Evolutionary conservation across 2,329 filamentous ascomycete genomes (phyloP).

Genomic region (Diplodia intermedia): DNA sequence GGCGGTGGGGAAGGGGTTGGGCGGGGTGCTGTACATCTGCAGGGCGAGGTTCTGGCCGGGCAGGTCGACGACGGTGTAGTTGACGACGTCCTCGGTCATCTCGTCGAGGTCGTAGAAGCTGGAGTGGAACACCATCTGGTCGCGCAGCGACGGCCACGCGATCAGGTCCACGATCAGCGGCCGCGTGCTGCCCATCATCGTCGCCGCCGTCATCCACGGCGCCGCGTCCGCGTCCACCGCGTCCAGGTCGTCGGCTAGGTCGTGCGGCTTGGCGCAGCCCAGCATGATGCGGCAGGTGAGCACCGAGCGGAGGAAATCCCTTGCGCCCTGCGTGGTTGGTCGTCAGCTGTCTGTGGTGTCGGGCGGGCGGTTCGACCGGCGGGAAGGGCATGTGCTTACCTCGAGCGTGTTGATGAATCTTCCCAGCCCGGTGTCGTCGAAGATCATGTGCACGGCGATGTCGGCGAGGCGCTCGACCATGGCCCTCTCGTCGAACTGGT

Average conservation of each 20-base stretch:
- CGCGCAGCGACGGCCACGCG: conserved; percentile 28
- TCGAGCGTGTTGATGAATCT: conserved; percentile 14
- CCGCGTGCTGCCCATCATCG: no score
- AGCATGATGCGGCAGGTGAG: conserved; percentile 14
- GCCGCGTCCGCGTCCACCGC: no score
- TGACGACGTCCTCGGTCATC: conserved; percentile 24
- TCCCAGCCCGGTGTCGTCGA: conserved; percentile 15
- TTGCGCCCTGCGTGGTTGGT: neutral
- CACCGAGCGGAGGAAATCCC: conserved; percentile 4
- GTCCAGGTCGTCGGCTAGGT: neutral
- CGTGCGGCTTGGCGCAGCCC: conserved; percentile 3
- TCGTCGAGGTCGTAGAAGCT: conserved; percentile 26
- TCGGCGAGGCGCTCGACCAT: conserved; percentile 2
- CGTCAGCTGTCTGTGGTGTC: neutral
- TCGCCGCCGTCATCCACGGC: neutral
- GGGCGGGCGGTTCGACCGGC: no score
- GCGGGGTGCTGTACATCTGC: conserved; percentile 12
- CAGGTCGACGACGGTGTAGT: conserved; percentile 24
- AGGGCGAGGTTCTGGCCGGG: conserved; percentile 14
- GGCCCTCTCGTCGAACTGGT: neutral
- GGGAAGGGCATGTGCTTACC: neutral
- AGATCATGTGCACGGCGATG: conserved; percentile 16
- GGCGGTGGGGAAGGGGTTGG: neutral
- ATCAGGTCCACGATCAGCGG: conserved; percentile 29
- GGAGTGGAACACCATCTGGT: conserved; percentile 29